Evolutionary conservation across 371 early-diverging fungal species (phyloP).

Genomic region (Chytridium lagenaria): DNA sequence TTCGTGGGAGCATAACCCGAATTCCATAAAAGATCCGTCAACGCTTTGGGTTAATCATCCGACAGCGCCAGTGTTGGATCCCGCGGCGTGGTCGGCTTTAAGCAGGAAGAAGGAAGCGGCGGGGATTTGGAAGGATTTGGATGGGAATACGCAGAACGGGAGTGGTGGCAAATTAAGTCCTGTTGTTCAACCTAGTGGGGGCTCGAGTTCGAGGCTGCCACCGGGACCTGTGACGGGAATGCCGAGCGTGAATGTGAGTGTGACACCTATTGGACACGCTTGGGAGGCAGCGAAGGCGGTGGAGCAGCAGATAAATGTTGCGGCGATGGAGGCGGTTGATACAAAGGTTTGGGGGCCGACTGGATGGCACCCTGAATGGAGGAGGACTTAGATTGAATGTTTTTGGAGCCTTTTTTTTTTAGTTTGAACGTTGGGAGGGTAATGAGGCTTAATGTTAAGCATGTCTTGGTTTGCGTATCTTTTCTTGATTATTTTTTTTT

Average conservation of each 20-base stretch:
- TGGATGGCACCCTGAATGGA: slow-evolving; percentile 11
- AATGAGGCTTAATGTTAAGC: no score
- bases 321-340: background rate
- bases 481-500: no score
- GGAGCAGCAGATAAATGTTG: background rate
- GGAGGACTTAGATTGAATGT: no score
- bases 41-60: background rate
- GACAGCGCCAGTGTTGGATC: background rate
- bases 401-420: background rate
- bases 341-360: slow-evolving; percentile 5
- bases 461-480: no score
- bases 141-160: background rate
- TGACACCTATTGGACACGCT: slow-evolving; percentile 12
- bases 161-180: no score
- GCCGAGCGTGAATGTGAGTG: background rate
- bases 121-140: background rate
- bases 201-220: background rate
- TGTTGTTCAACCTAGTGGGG: no score
- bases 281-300: slow-evolving; percentile 17
- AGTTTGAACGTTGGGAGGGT: no score
- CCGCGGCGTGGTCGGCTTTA: background rate
- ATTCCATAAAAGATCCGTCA: background rate
- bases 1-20: background rate
- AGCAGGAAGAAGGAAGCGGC: background rate
- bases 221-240: no score